Base-by-base conservation (phyloP, 257 asterid genomes). In the Ajuga chamaepitys region DNA sequence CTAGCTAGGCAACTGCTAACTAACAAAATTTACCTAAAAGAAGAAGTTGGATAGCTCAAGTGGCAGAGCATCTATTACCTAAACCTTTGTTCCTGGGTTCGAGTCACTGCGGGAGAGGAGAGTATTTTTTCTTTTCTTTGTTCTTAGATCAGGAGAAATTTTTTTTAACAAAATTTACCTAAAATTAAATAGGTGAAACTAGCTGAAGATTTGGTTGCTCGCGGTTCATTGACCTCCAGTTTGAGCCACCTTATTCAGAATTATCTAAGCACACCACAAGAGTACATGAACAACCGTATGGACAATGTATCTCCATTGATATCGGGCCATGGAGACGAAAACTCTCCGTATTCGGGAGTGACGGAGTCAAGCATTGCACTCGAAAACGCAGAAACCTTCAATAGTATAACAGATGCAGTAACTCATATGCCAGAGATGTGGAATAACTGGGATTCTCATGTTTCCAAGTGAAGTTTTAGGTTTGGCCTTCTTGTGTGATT, bases 121-220 rank as follows among this genome's bases (percentile, higher is more conserved):
- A n/a, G n/a, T n/a, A n/a, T n/a, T n/a, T n/a, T n/a, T n/a, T n/a
- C n/a, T n/a, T n/a, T n/a, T n/a, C n/a, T n/a, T n/a, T n/a, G n/a
- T n/a, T n/a, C n/a, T n/a, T n/a, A n/a, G n/a, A n/a, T n/a, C n/a
- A n/a, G n/a, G n/a, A n/a, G n/a, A n/a, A n/a, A n/a, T n/a, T n/a
- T n/a, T n/a, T n/a, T n/a, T n/a, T n/a, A n/a, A n/a, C n/a, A n/a
- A n/a, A n/a, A n/a, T n/a, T n/a, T n/a, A n/a, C n/a, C n/a, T n/a
- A n/a, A 10, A 13, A 61, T 13, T 37, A 25, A 14, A 16, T 10
- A 87, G 95, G 97, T 87, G 76, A 89, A 87, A 70, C 78, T 87
- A 74, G 97, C 95, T 0, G 91, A 89, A 66, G 97, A 85, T 17
- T 41, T 79, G 86, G 86, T 87, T 13, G 59, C 88, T 10, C 88